Conservation (phyloP, 257 asterid genomes). For the Rehmannia glutinosa region DNA sequence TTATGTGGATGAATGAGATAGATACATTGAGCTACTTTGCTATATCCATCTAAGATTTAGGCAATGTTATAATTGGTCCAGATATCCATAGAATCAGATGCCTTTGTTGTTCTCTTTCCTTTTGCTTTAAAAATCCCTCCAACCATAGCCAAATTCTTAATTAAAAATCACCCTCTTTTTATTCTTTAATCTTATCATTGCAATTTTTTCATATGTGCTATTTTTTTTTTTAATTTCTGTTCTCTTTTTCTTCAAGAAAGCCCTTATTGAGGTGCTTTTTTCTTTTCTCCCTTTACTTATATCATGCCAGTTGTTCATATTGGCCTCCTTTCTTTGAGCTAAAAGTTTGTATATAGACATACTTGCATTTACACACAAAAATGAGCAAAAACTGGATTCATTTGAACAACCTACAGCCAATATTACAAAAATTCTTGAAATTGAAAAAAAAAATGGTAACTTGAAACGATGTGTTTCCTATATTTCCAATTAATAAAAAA, state of each 20-base stretch:
- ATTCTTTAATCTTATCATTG: no score
- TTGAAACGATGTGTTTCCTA: not conserved
- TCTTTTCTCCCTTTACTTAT: no score
- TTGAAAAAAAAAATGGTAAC: not conserved
- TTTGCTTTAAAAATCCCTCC: conserved; percentile 20
- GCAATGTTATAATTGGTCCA: no score
- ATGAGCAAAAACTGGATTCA: conserved; percentile 15
- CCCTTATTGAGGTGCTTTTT: not conserved
- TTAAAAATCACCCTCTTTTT: no score
- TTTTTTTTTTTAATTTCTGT: no score
- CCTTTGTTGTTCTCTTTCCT: conserved; percentile 16
- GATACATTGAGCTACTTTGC: no score
- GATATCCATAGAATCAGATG: conserved; percentile 39
- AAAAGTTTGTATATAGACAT: no score
- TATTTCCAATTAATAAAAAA: not conserved
- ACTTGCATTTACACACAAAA: conserved; percentile 11
- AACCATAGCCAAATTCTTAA: conserved; percentile 13
- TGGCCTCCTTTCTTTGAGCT: no score
- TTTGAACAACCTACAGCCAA: conserved; percentile 9
- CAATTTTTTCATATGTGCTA: no score
- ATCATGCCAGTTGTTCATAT: no score
- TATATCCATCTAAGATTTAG: no score
- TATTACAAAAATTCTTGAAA: conserved; percentile 19
- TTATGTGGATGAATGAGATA: not conserved
- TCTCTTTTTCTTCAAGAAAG: no score